phyloP scores from a whole-genome alignment of 305 asterid species.

The Caryopteris hybrid region DNA sequence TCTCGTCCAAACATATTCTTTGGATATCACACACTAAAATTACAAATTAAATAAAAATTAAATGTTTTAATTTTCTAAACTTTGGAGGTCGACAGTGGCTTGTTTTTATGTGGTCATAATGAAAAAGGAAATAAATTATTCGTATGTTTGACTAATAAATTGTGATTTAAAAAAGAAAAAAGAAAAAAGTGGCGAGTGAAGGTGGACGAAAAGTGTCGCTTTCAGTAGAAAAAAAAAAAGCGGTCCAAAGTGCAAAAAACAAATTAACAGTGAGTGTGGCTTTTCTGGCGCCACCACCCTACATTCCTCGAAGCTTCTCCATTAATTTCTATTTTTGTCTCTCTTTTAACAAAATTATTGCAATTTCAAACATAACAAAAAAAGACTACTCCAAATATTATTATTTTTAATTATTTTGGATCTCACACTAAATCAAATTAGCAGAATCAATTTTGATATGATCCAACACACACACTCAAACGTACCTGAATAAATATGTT shows the following conservation, averaged over 20 bases:
- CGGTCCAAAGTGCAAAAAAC: no score
- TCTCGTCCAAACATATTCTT: no score
- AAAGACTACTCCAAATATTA: no score
- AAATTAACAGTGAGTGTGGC: no score
- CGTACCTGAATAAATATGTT: no score
- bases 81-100: background rate
- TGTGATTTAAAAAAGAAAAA: background rate
- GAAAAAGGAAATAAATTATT: background rate
- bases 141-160: background rate
- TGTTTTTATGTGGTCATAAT: background rate
- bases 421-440: no score
- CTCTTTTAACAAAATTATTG: no score
- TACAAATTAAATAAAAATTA: background rate
- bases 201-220: conserved; percentile 13
- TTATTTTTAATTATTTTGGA: no score
- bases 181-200: background rate
- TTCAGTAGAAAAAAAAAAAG: conserved; percentile 1
- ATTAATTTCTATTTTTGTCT: background rate
- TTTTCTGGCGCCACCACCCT: background rate
- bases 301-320: background rate
- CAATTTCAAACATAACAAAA: no score
- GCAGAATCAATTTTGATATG: no score
- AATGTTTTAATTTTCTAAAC: background rate
- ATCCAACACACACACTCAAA: no score
- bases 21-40: no score